Conservation (phyloP, 106 monocot genomes). For the Gastrodia elata region DNA sequence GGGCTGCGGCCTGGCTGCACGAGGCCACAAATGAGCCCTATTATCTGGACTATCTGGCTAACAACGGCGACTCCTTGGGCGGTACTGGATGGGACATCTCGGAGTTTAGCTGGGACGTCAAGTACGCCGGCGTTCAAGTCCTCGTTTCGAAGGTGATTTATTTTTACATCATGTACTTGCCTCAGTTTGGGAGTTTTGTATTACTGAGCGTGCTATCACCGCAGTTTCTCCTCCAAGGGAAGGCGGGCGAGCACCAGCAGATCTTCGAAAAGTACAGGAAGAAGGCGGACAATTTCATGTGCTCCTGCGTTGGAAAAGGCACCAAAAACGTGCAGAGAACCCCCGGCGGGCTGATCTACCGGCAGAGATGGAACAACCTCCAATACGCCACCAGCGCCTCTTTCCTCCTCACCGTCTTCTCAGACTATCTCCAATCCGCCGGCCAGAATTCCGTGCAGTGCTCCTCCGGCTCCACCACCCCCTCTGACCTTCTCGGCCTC, state of each 20-base stretch:
- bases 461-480: slow-evolving; percentile 30
- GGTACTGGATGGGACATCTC: slow-evolving; percentile 88
- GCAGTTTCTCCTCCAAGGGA: slow-evolving; percentile 71
- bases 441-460: slow-evolving; percentile 34
- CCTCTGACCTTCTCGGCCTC: slow-evolving; percentile 56
- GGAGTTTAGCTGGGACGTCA: slow-evolving; percentile 97
- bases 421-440: slow-evolving; percentile 68
- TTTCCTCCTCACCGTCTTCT: slow-evolving; percentile 79
- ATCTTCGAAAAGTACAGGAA: slow-evolving; percentile 52
- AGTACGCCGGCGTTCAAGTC: slow-evolving; percentile 81
- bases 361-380: slow-evolving; percentile 91
- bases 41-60: slow-evolving; percentile 70
- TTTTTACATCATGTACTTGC: no score
- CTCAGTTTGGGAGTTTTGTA: no score
- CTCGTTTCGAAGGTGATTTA: slow-evolving; percentile 66
- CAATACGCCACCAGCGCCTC: slow-evolving; percentile 87
- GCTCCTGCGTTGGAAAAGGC: slow-evolving; percentile 73
- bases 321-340: slow-evolving; percentile 52
- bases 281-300: slow-evolving; percentile 82
- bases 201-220: no score
- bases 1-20: slow-evolving; percentile 91
- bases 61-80: slow-evolving; percentile 59
- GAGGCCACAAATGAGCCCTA: slow-evolving; percentile 55
- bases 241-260: slow-evolving; percentile 34
- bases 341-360: slow-evolving; percentile 80